These are phyloP conservation scores for Fusarium napiforme DNA, from an alignment of 2,329 filamentous ascomycete species.

Conservation along the genomic window DNA sequence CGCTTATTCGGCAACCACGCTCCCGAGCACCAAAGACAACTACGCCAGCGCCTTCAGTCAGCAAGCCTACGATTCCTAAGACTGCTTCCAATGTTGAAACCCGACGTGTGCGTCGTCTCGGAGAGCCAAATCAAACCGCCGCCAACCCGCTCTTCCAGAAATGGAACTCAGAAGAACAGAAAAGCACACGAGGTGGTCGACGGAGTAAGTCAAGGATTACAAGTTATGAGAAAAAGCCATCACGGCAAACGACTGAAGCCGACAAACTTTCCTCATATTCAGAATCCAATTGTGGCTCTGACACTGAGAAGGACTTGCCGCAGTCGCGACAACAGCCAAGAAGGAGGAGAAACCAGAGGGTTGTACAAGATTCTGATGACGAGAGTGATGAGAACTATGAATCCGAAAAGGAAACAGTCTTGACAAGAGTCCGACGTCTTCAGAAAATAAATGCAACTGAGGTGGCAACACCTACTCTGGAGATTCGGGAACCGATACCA, in stretches of 20 bases:
- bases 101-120: slow-evolving; percentile 48
- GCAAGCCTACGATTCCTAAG: slow-evolving; percentile 41
- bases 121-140: slow-evolving; percentile 31
- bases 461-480: background rate
- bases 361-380: slow-evolving; percentile 38
- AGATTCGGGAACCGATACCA: background rate
- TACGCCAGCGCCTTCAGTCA: slow-evolving; percentile 8
- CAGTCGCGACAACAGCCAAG: slow-evolving; percentile 6
- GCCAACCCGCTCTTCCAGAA: slow-evolving; percentile 49
- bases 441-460: slow-evolving; percentile 11
- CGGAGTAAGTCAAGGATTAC: background rate
- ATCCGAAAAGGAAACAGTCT: slow-evolving; percentile 31
- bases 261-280: background rate
- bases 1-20: slow-evolving; percentile 40
- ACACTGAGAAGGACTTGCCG: slow-evolving; percentile 21
- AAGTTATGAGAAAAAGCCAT: slow-evolving; percentile 1
- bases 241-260: slow-evolving; percentile 1
- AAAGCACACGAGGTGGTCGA: background rate
- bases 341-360: slow-evolving; percentile 15
- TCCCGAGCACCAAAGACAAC: slow-evolving; percentile 27
- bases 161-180: slow-evolving; percentile 44
- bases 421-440: slow-evolving; percentile 38
- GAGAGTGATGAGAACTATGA: background rate
- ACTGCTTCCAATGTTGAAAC: slow-evolving; percentile 38
- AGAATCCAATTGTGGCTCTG: background rate